Base-by-base conservation (phyloP, 139 green algal species). In the Monoraphidium neglectum region DNA sequence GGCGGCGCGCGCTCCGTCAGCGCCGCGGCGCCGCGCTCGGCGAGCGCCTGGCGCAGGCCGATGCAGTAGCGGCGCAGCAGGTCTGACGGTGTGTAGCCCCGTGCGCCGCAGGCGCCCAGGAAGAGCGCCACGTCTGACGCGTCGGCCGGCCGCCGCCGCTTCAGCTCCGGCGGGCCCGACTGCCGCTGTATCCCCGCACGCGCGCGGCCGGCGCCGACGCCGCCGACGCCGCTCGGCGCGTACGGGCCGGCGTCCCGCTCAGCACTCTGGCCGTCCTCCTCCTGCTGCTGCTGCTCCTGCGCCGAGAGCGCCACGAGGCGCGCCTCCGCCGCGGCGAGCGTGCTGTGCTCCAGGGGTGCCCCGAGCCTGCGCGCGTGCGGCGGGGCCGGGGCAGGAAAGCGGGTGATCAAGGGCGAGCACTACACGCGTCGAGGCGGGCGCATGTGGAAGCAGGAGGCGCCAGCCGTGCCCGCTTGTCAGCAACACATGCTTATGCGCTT, bases 201-300 rank as follows among this genome's bases (percentile, higher is more conserved):
- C 57, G 47, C 56, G 56, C 23, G 57, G 38, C 63, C n/a, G 33
- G 4, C 54, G 54, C 4, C 54, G 54, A 10, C 12, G 54, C 54
- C 54, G 4, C 24, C 54, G 21, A 61, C 24, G 54, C 54, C 4
- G 54, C 54, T 26, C 21, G n/a, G 54, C 21, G 21, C n/a, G 12
- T 16, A 8, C 54, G 59, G 1, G 57, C 30, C 4, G 70, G 33
- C 26, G 51, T 38, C 32, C 49, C 38, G 21, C 28, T 33, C 16
- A 30, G 24, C 21, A 26, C 43, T 5, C 70, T 43, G 68, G 33
- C 60, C 24, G 21, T 35, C n/a, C 57, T 61, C 56, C 56, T 77
- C 37, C 70, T 61, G 56, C 70, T 69, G 38, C 32, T 77, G 57
- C 38, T 61, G 69, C 54, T 68, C 32, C 43, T 68, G 56, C 26